These are phyloP conservation scores for Grigorovia humatica DNA, from an alignment of 805 yeast species.

Conservation along the genomic window DNA sequence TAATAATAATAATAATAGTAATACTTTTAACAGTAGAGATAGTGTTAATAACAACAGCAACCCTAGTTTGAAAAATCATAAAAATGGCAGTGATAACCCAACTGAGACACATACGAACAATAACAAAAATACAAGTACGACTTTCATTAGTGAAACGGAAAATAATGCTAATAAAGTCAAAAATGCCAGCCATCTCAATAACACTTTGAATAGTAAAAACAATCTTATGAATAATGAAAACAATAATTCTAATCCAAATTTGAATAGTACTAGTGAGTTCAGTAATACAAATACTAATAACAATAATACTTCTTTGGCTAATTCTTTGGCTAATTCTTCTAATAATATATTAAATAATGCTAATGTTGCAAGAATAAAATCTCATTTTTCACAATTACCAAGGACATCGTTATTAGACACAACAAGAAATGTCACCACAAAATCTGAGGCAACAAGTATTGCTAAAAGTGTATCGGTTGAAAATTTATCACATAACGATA, in stretches of 20 bases:
- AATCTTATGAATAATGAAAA: background rate
- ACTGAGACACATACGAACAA: background rate
- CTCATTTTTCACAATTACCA: conserved; percentile 10
- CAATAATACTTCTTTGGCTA: background rate
- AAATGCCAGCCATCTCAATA: background rate
- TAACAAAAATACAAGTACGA: background rate
- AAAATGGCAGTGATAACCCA: background rate
- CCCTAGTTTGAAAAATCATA: background rate
- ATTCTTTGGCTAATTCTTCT: background rate
- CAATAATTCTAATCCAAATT: background rate
- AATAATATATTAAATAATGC: conserved; percentile 2
- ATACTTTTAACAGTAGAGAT: background rate
- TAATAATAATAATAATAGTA: background rate
- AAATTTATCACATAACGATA: background rate
- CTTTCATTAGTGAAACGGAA: background rate
- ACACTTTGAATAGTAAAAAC: background rate
- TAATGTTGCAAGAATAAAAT: conserved; percentile 11
- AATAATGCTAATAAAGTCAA: background rate
- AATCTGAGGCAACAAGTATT: conserved; percentile 3
- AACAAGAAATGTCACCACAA: conserved; percentile 5
- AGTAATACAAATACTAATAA: background rate
- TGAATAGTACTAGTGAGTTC: background rate
- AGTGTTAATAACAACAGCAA: background rate
- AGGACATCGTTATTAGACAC: conserved; percentile 4
- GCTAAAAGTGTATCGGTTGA: background rate